These are phyloP conservation scores for Saturnispora mendoncae DNA, from an alignment of 805 yeast species.

Conservation along the genomic window DNA sequence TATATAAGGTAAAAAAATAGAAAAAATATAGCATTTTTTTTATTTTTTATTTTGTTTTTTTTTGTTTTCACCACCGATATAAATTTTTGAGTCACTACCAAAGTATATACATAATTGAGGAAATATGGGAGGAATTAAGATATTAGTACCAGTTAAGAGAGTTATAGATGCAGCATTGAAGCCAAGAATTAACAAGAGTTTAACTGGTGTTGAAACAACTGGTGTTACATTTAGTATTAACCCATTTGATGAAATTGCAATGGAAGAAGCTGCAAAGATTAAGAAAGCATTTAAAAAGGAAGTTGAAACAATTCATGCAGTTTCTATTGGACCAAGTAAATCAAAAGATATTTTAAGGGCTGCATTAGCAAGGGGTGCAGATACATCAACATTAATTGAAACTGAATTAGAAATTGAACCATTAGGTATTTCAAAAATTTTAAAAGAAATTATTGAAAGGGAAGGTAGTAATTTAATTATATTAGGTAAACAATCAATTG, in stretches of 20 bases:
- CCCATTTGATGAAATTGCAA: conserved; percentile 96
- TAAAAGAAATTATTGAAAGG: conserved; percentile 62
- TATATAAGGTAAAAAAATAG: conserved; percentile 32
- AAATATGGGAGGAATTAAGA: conserved; percentile 36
- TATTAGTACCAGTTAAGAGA: conserved; percentile 89
- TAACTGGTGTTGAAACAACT: conserved; percentile 74
- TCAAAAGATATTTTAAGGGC: conserved; percentile 82
- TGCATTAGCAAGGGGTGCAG: conserved; percentile 93
- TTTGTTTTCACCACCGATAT: too few relatives aligned
- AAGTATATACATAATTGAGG: too few relatives aligned
- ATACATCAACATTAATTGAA: conserved; percentile 73
- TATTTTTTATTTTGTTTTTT: background rate
- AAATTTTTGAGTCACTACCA: too few relatives aligned
- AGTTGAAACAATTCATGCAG: conserved; percentile 83
- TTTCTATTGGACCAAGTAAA: conserved; percentile 80
- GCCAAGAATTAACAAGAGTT: conserved; percentile 84
- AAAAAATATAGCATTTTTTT: background rate
- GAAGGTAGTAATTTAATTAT: conserved; percentile 71
- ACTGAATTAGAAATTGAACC: conserved; percentile 70
- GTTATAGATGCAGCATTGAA: conserved; percentile 90
- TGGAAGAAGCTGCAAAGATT: conserved; percentile 85
- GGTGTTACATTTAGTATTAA: conserved; percentile 91
- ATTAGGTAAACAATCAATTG: conserved; percentile 95
- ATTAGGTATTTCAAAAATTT: conserved; percentile 76
- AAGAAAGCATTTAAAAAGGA: conserved; percentile 53